phyloP scores from a whole-genome alignment of 441 rosid species.

The Kokia cookei region DNA sequence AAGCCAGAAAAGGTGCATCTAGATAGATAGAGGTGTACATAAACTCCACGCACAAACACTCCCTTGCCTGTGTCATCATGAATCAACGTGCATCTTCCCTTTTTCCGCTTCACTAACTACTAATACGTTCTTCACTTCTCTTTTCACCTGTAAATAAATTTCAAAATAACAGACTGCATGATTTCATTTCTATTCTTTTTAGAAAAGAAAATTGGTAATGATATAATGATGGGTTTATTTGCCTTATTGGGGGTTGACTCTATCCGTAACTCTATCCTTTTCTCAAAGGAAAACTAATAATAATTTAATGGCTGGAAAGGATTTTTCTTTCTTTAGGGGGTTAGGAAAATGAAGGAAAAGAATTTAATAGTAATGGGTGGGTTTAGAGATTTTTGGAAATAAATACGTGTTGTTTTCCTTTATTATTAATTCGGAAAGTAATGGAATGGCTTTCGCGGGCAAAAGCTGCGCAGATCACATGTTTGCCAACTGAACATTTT shows the following conservation, averaged over 20 bases:
- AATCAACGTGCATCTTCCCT: constrained; percentile 23
- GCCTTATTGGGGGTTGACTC: not conserved
- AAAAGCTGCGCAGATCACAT: constrained; percentile 41
- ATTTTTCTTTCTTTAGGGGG: not conserved
- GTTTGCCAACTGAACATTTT: constrained; percentile 34
- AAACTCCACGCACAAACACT: not conserved
- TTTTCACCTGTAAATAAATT: not conserved
- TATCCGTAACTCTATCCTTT: not conserved
- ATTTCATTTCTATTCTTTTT: not conserved
- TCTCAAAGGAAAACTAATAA: not conserved
- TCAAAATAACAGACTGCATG: not conserved
- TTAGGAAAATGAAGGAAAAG: not conserved
- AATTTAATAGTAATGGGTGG: not conserved
- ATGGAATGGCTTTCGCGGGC: constrained; percentile 6
- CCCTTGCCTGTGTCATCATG: constrained; percentile 16
- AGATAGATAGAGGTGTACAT: constrained; percentile 8
- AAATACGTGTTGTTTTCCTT: not conserved
- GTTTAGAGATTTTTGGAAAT: not conserved
- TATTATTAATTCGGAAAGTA: not conserved
- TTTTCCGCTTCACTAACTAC: not conserved
- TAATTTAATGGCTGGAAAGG: not conserved
- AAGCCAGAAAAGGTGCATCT: constrained; percentile 6
- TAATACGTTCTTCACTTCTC: not conserved
- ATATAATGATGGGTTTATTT: not conserved
- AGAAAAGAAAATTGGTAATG: not conserved